Base-by-base conservation (phyloP, 352 stramenopile species). In the Phytophthora pinifolia region DNA sequence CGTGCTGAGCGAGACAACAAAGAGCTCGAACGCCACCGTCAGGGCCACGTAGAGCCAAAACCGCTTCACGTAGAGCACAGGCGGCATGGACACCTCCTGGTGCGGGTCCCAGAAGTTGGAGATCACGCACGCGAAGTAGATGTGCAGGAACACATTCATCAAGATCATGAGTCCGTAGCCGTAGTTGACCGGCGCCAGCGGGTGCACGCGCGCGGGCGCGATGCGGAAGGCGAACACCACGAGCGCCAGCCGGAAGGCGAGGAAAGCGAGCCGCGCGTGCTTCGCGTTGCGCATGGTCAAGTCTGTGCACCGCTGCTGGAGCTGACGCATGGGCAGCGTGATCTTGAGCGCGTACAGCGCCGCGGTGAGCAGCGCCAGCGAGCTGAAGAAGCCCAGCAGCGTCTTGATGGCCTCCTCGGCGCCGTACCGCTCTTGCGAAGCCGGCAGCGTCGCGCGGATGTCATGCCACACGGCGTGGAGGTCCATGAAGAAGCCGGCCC, bases 381-480 rank as follows among this genome's bases (percentile, higher is more conserved):
- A 80, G 29, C 64, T 63, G 1, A 82, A 73, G 42, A 92, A 91
- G 0, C 63, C 46, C 34, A 76, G 35, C 33, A 92, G 45, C 17
- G 84, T 92, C 65, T 88, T 87, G 7, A 72, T 54, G 0, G 82
- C 81, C 50, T 91, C 79, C 46, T 92, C 76, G 15, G 74, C 62
- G 33, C 69, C 84, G 49, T 90, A 94, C 8, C 56, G 57, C 57
- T 94, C 84, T 49, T 92, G 79, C 14, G 66, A 74, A 3, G 72
- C 65, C 22, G 81, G 84, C 14, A 94, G 35, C 22, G 79, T 89
- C 46, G 70, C 81, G 44, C 84, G 84, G 51, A 94, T 90, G 49
- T 94, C 82, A 64, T 94, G 84, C 84, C 84, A 94, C 35, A 92
- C 76, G 4, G 65, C 71, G 62, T 94, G 80, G 18, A 94, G 70